Base-by-base conservation (phyloP, 306 rosid genomes). In the Quercus robur region DNA sequence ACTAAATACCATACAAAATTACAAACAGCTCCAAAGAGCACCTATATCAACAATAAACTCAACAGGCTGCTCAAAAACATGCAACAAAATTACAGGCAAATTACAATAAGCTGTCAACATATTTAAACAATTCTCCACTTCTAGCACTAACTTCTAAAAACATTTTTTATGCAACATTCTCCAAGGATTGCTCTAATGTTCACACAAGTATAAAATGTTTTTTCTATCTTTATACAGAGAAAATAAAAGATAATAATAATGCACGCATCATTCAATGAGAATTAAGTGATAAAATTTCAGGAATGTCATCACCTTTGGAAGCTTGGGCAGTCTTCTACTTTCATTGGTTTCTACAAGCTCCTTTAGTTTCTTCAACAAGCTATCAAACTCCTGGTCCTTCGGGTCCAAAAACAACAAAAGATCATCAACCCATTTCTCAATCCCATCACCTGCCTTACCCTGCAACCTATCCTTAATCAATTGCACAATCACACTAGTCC, bases 271-370 rank as follows among this genome's bases (percentile, higher is more conserved):
- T 44, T 14, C 2, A 19, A 51, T 41, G 66, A 28, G 30, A 28
- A 41, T n/a, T 61, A 20, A 55, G 67, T 26, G 71, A 68, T 18
- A 30, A 33, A 5, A 26, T 8, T 72, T 25, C 8, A 3, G 56
- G 26, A 26, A 19, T 6, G 35, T 44, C 20, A 68, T 80, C 82
- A 95, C 98, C 98, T 95, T 95, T n/a, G 99, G 97, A 80, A 93
- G 89, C 92, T 95, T 95, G 71, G 99, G 97, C 31, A 93, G 90
- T 85, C 98, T 90, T 84, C 98, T 93, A 82, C 90, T 89, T 81
- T 91, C 98, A 82, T 95, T 95, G 87, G 96, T 93, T 84, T 93
- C 98, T 19, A 95, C 90, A 64, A 91, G 77, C 77, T 91, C 97
- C 81, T 89, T 95, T n/a, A 93, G 83, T 79, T 84, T 90, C 85